Evolutionary conservation across 495 filamentous ascomycete genomes (phyloP), one percentile per base, ranked within the genome.

Genomic region (Paragyromitra xinjiangensis): DNA sequence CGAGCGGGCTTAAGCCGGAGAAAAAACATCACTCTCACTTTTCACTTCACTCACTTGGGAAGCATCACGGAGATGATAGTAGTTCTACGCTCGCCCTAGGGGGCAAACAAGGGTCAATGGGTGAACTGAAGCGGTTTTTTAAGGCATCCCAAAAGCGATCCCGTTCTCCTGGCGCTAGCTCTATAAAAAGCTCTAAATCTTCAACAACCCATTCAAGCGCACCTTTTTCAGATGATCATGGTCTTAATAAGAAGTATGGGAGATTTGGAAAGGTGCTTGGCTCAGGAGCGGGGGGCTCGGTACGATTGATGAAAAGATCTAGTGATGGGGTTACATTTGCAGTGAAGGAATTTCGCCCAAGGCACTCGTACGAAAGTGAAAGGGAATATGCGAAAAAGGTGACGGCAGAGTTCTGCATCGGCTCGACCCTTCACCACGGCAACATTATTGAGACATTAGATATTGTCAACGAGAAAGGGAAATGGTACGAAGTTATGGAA

Each of bases 401-500:
- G 67, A 99, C 96, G n/a, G 95, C 95, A 1, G 95, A 99, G 83
- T 99, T 98, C 84, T 99, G 95, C 84, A 94, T 99, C 81, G 95
- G 95, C 9, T 98, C 95, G 3, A 97, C 96, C 29, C 85, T 99
- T 51, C 95, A 98, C 81, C 95, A 99, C 81, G 95, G 96, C 66
- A 99, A 99, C 83, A 94, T 99, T 77, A 97, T 99, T 81, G 95
- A 98, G 83, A 98, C 95, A 8, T 87, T 99, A 45, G 95, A 99
- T 83, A 97, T 99, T 76, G 90, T 99, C 16, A 92, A 97, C 73
- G 95, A 99, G 86, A 95, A 93, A 83, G 91, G 89, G 37, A 93
- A 91, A 75, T 99, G 95, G 94, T 99, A 96, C 83, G 96, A 97
- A 82, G 95, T 99, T 39, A 99, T 99, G 95, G 95, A 99, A 82